phyloP scores from a whole-genome alignment of 129 eudicot species.

The Smallanthus sonchifolius region DNA sequence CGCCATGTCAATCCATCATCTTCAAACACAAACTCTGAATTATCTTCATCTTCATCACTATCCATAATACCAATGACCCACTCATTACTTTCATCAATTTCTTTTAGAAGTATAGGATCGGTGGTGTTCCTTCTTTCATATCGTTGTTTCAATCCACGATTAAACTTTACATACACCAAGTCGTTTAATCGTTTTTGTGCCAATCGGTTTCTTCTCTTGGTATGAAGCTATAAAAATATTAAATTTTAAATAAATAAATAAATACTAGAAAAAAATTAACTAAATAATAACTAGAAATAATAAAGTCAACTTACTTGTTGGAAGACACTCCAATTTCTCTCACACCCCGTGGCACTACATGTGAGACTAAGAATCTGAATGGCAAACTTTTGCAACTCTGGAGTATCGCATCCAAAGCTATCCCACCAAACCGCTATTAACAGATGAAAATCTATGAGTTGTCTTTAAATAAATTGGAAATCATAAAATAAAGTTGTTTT shows the following conservation, averaged over 20 bases:
- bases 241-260: neutral
- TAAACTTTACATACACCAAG: constrained; percentile 4
- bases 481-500: too few species aligned
- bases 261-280: neutral
- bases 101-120: neutral
- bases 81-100: neutral
- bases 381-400: too few species aligned
- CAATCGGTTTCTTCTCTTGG: neutral
- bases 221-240: neutral
- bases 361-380: neutral
- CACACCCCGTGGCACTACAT: neutral
- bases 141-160: neutral
- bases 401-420: too few species aligned
- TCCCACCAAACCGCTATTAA: too few species aligned
- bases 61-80: neutral
- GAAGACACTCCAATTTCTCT: neutral
- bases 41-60: neutral
- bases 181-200: neutral
- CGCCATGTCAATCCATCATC: neutral
- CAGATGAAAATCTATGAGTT: too few species aligned
- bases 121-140: neutral
- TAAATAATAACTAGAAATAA: too few species aligned
- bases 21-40: neutral
- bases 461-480: too few species aligned
- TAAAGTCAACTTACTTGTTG: too few species aligned